Evolutionary conservation across 257 asterid species (phyloP).

Genomic region (Lantana camara): DNA sequence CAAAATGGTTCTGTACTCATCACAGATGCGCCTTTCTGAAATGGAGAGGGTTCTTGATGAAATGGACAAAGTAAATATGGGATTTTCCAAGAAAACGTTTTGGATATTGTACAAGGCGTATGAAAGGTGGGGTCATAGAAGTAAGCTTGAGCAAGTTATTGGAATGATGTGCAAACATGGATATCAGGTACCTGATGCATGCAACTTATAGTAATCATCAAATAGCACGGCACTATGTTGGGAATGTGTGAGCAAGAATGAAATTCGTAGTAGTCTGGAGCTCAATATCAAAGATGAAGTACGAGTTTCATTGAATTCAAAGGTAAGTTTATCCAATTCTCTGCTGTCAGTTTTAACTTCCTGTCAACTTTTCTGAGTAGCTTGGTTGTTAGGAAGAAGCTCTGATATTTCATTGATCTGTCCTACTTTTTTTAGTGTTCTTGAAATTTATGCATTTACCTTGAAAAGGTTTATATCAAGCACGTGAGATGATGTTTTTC

Average conservation of each 20-base stretch:
- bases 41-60: slow-evolving; percentile 85
- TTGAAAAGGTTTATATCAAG: neutral
- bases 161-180: slow-evolving; percentile 82
- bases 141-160: slow-evolving; percentile 60
- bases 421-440: neutral
- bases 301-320: slow-evolving; percentile 22
- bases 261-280: slow-evolving; percentile 18
- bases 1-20: slow-evolving; percentile 78
- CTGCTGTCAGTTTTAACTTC: neutral
- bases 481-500: neutral
- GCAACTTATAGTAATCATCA: slow-evolving; percentile 20
- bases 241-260: slow-evolving; percentile 28
- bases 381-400: neutral
- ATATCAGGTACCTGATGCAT: slow-evolving; percentile 36
- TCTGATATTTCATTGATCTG: neutral
- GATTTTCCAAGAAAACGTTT: slow-evolving; percentile 53
- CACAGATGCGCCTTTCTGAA: slow-evolving; percentile 67
- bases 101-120: slow-evolving; percentile 66
- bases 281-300: slow-evolving; percentile 19
- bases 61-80: slow-evolving; percentile 61
- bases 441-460: neutral
- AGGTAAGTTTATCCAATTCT: slow-evolving; percentile 28
- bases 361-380: neutral
- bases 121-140: slow-evolving; percentile 44
- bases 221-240: neutral